Base-by-base conservation (phyloP, 306 rosid genomes). In the Luffa aegyptiaca region DNA sequence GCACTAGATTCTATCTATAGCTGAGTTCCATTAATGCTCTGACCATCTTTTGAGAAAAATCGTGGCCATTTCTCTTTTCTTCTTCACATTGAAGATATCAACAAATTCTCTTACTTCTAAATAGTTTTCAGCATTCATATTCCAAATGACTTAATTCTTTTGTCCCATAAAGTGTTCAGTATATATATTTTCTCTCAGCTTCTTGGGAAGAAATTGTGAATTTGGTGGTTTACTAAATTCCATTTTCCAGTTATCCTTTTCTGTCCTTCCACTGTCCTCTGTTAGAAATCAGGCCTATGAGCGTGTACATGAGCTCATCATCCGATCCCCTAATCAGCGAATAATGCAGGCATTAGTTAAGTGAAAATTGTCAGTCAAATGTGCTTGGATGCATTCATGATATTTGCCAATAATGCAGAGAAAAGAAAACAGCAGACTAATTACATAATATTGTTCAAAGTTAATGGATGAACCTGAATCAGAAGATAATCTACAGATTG, bases 391-490 rank as follows among this genome's bases (percentile, higher is more conserved):
- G 7, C 20, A 41, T 70, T 21, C 8, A 18, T 66, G 21, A 37
- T 42, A n/a, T 70, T 10, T 44, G 26, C 39, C 76, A 21, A 70
- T 46, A 31, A 10, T 69, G 56, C 9, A 31, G 44, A 73, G 61
- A 73, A 73, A 26, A 31, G 21, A 46, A 3, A 72, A 53, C 55
- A 42, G 75, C 20, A 21, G 14, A 39, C 37, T 20, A 66, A 82
- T 33, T 82, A 52, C 69, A 55, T 52, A 41, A 74, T 75, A 80
- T 14, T 77, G 74, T 37, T 13, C 6, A 37, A 53, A 35, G 36
- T 57, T 42, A 16, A 62, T 51, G 53, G 45, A 80, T 31, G 5
- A 81, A 94, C 98, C 98, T 92, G 98, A 83, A 94, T 80, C 81
- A 89, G 81, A 79, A 94, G 94, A 77, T 87, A 90, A 68, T 78